Percentiles rank a stretch among this genome's conserved stretches.
Evolutionary conservation across 106 monocot species (phyloP).

Genomic region (Alisma plantagoaquatica): DNA sequence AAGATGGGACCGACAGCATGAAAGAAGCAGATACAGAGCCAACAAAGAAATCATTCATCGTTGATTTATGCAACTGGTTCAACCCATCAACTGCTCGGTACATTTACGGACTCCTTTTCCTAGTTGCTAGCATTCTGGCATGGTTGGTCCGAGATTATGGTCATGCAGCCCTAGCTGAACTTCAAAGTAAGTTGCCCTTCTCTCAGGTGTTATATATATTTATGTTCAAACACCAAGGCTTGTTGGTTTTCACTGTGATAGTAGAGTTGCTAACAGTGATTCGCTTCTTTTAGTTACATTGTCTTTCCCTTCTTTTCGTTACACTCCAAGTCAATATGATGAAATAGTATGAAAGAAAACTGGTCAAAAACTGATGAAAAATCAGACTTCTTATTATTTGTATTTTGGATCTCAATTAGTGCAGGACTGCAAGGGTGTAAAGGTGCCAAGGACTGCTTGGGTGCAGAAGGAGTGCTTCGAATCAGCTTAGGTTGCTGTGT

Average conservation of each 20-base stretch:
- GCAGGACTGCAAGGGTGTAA: conserved; percentile 72
- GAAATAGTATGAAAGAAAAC: no score
- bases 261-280: no score
- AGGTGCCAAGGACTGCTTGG: conserved; percentile 65
- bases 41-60: conserved; percentile 32
- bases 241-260: no score
- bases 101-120: conserved; percentile 65
- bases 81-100: conserved; percentile 67
- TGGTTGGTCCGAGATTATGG: conserved; percentile 86
- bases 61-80: conserved; percentile 44
- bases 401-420: background rate
- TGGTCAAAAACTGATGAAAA: background rate
- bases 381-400: no score
- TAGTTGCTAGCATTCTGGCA: conserved; percentile 65
- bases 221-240: no score
- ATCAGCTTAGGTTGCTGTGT: conserved; percentile 85
- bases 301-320: no score
- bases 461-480: conserved; percentile 81
- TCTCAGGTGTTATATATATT: no score
- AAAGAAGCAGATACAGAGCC: no score
- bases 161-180: conserved; percentile 49
- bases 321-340: no score
- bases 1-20: no score
- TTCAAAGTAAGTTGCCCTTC: conserved; percentile 59
- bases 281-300: background rate